phyloP scores from a whole-genome alignment of 2,329 filamentous ascomycete genomes.

The Magnaporthiopsis rhizophila region DNA sequence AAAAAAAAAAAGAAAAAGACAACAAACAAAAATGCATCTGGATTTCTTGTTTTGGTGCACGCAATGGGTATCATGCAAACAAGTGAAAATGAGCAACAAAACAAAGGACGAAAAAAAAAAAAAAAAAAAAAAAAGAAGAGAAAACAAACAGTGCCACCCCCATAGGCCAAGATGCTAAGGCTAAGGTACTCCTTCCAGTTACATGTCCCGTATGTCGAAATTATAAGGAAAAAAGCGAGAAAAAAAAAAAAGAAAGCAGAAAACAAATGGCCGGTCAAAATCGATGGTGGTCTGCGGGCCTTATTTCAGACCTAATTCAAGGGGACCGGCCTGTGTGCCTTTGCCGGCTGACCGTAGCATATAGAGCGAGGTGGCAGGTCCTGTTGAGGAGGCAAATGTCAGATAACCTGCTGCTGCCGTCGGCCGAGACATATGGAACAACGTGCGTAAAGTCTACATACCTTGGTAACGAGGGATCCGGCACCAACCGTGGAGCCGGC shows the following conservation, averaged over 20 bases:
- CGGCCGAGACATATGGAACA: not conserved
- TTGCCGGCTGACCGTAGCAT: slow-evolving; percentile 17
- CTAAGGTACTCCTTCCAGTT: not conserved
- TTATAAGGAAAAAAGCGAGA: too few species aligned
- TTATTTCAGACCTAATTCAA: not conserved
- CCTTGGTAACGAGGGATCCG: slow-evolving; percentile 77
- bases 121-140: not conserved
- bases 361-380: slow-evolving; percentile 11
- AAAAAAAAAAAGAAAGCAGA: not conserved
- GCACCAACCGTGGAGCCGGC: slow-evolving; percentile 73
- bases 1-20: not conserved
- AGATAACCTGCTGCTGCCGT: not conserved
- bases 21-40: slow-evolving; percentile 1
- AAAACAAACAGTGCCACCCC: slow-evolving; percentile 1
- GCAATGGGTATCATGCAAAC: slow-evolving; percentile 18
- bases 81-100: slow-evolving; percentile 5
- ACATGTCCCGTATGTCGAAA: not conserved
- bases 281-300: too few species aligned
- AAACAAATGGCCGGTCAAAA: too few species aligned
- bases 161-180: not conserved
- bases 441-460: slow-evolving; percentile 21
- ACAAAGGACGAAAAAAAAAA: too few species aligned
- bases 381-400: not conserved
- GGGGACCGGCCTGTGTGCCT: slow-evolving; percentile 12
- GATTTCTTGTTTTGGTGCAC: slow-evolving; percentile 8